These are phyloP conservation scores for Globisporangium perplexum DNA, from an alignment of 352 stramenopile species.

Conservation along the genomic window DNA sequence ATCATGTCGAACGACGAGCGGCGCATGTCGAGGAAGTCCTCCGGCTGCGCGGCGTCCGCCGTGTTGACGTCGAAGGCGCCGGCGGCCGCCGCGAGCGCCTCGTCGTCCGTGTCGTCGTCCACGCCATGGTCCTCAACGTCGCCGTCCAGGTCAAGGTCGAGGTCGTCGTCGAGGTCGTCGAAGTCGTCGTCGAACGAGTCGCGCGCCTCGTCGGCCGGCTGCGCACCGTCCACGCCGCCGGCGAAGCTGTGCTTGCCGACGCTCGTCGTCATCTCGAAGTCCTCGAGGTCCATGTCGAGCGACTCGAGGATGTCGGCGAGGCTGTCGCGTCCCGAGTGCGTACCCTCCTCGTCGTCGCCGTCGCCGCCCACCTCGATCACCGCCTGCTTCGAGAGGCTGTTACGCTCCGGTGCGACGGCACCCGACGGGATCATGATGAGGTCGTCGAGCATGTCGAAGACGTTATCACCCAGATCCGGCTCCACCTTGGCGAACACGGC, in stretches of 20 bases:
- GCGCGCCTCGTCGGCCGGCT: conserved; percentile 30
- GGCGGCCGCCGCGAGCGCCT: neutral
- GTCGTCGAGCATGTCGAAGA: conserved; percentile 87
- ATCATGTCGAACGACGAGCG: conserved; percentile 73
- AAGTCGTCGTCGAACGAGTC: conserved; percentile 65
- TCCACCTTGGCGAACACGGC: conserved; percentile 64
- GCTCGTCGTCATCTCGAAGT: conserved; percentile 36
- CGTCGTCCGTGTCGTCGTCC: conserved; percentile 24
- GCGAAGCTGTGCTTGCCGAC: conserved; percentile 35
- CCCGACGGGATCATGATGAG: conserved; percentile 78
- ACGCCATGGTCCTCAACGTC: conserved; percentile 59
- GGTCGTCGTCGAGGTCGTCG: conserved; percentile 40
- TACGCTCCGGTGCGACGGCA: conserved; percentile 42
- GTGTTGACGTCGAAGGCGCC: conserved; percentile 6
- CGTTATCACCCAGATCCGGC: conserved; percentile 75
- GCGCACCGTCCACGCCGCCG: conserved; percentile 19
- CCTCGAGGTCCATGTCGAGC: conserved; percentile 81
- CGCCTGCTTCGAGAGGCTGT: conserved; percentile 51
- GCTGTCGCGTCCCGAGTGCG: conserved; percentile 44
- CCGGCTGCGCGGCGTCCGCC: conserved; percentile 13
- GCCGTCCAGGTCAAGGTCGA: conserved; percentile 31
- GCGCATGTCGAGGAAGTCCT: conserved; percentile 57
- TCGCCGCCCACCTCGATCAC: conserved; percentile 26
- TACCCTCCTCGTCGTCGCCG: conserved; percentile 13
- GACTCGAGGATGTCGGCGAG: conserved; percentile 81